Percentiles rank a stretch among this genome's conserved stretches.
These are phyloP conservation scores for Coemansia sp. DNA, from an alignment of 192 early-diverging fungal species.

Conservation along the genomic window DNA sequence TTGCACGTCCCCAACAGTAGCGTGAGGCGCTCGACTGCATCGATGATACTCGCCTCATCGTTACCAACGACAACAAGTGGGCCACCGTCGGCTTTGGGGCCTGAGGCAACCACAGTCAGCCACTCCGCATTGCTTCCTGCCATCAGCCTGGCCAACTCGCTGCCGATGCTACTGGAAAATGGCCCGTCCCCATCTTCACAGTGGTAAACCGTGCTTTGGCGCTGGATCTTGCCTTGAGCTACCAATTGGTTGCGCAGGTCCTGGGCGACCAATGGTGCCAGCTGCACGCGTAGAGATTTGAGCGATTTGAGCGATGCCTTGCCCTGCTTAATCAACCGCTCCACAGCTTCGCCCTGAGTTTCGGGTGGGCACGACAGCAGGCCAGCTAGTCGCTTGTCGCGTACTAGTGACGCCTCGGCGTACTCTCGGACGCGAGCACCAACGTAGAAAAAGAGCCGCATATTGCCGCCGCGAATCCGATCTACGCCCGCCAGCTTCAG, in stretches of 20 bases:
- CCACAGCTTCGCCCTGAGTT: conserved; percentile 27
- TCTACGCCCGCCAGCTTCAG: conserved; percentile 69
- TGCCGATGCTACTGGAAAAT: conserved; percentile 24
- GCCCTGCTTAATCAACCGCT: conserved; percentile 17
- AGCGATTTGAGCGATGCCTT: conserved; percentile 21
- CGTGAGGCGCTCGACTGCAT: conserved; percentile 13
- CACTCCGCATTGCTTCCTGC: background rate
- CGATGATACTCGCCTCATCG: background rate
- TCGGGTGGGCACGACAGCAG: conserved; percentile 39
- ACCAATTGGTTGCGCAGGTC: conserved; percentile 18
- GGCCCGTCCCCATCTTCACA: conserved; percentile 34
- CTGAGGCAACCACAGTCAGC: conserved; percentile 23
- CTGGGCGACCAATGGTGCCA: conserved; percentile 23
- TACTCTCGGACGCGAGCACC: conserved; percentile 62
- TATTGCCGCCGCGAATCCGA: conserved; percentile 68
- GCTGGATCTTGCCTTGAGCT: background rate
- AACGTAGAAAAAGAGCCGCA: conserved; percentile 69
- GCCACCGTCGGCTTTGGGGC: conserved; percentile 27
- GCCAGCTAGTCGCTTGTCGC: conserved; percentile 20
- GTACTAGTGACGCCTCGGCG: conserved; percentile 15
- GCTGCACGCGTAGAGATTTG: conserved; percentile 15
- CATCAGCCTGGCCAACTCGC: conserved; percentile 21
- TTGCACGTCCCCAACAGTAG: conserved; percentile 22
- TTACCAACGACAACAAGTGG: conserved; percentile 21
- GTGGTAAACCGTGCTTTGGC: conserved; percentile 19